Evolutionary conservation across 139 green algal species (phyloP).

Genomic region (Tetraselmis striata): DNA sequence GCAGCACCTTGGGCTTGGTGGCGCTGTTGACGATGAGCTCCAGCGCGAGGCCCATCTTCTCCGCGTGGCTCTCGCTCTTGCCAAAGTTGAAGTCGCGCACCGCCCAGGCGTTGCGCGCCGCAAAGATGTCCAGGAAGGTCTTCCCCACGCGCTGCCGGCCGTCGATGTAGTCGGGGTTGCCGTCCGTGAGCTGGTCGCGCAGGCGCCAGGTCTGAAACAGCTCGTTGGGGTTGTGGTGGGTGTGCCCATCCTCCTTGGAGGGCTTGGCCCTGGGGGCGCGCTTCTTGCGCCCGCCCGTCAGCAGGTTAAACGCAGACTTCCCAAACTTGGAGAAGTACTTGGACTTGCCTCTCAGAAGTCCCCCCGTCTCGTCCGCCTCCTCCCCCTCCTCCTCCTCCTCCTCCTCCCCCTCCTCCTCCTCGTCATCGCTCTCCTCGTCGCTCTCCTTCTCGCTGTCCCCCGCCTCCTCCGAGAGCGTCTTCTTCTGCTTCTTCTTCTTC

Average conservation of each 20-base stretch:
- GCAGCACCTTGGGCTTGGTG: not conserved
- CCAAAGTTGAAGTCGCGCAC: not conserved
- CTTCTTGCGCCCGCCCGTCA: not conserved
- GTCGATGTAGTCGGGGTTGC: not conserved
- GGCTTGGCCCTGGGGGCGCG: not conserved
- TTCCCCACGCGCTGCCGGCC: not conserved
- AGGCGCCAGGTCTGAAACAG: not conserved
- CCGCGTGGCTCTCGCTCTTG: not conserved
- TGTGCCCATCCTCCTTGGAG: not conserved
- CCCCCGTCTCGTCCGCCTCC: not conserved
- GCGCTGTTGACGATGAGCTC: not conserved
- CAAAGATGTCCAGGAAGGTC: not conserved
- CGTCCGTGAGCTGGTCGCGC: not conserved
- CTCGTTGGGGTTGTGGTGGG: not conserved
- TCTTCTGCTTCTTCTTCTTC: not conserved
- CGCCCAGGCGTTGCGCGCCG: not conserved
- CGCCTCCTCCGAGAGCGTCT: not conserved
- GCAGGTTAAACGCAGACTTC: not conserved
- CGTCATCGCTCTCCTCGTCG: not conserved
- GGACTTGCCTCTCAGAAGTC: not conserved
- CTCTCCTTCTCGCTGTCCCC: too few species aligned
- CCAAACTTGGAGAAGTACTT: not conserved
- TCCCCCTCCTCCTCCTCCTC: not conserved
- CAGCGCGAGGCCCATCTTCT: not conserved
- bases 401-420: not conserved